These are phyloP conservation scores for Lasiosphaeria miniovina DNA, from an alignment of 495 filamentous ascomycete species.

Conservation along the genomic window DNA sequence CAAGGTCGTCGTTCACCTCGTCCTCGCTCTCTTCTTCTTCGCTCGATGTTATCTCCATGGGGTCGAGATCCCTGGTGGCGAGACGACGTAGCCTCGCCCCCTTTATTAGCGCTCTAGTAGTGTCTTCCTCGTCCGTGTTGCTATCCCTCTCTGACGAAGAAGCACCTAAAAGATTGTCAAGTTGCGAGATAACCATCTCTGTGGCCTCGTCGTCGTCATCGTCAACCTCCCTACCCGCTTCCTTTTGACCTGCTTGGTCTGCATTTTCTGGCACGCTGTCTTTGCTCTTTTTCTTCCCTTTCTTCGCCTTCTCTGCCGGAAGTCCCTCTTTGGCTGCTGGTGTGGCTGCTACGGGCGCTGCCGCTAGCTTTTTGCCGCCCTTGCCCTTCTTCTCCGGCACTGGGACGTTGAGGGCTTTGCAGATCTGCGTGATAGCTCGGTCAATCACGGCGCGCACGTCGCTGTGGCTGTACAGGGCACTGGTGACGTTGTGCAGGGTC, in stretches of 20 bases:
- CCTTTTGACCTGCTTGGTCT: constrained; percentile 1
- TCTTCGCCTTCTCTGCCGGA: constrained; percentile 26
- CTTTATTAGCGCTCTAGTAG: background rate
- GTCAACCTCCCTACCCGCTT: constrained; percentile 3
- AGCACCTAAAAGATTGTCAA: constrained; percentile 20
- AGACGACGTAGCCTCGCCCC: background rate
- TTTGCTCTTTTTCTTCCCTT: constrained; percentile 13
- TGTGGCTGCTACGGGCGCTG: too few relatives aligned
- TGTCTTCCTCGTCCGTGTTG: constrained; percentile 13
- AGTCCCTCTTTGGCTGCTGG: background rate
- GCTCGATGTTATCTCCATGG: constrained; percentile 22
- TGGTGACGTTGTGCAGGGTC: constrained; percentile 68
- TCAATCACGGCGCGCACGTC: constrained; percentile 67
- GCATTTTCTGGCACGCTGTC: background rate
- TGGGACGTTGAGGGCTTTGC: constrained; percentile 57
- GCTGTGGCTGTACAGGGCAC: constrained; percentile 72
- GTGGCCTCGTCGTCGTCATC: constrained; percentile 16
- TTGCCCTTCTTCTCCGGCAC: constrained; percentile 40
- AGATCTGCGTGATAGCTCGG: constrained; percentile 60
- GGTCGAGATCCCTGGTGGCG: constrained; percentile 17
- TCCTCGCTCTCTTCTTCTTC: constrained; percentile 14
- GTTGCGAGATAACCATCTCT: constrained; percentile 17
- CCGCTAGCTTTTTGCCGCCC: constrained; percentile 16
- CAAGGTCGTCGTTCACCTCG: background rate
- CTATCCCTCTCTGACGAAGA: constrained; percentile 3